A percentile compares a stretch with the other conserved stretches of the same genome.
These are phyloP conservation scores for Stephania japonica DNA, from an alignment of 164 flowering plant genomes.

Conservation along the genomic window DNA sequence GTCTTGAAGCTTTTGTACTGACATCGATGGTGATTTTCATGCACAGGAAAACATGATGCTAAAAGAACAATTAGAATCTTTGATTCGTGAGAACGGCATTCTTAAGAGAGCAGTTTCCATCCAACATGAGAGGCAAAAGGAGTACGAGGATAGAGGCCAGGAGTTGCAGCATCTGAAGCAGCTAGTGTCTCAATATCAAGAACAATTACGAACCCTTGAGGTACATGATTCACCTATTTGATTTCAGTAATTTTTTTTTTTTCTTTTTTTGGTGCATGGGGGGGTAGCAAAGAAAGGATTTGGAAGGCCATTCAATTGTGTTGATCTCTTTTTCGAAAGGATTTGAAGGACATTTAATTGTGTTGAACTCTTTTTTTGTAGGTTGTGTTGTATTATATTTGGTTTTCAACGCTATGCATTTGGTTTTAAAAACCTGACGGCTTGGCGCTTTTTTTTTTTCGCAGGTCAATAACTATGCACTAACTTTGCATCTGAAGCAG, in stretches of 20 bases:
- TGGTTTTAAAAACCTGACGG: slow-evolving; percentile 1
- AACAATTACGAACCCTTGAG: slow-evolving; percentile 74
- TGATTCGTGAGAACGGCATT: slow-evolving; percentile 57
- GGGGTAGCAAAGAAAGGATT: too few species aligned
- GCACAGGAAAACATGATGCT: slow-evolving; percentile 47
- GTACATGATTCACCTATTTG: slow-evolving; percentile 23
- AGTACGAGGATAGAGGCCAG: slow-evolving; percentile 43
- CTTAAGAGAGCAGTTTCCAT: slow-evolving; percentile 79
- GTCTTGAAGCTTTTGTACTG: slow-evolving; percentile 11
- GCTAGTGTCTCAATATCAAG: slow-evolving; percentile 71
- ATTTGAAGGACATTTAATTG: not conserved
- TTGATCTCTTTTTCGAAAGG: not conserved
- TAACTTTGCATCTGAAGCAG: slow-evolving; percentile 69
- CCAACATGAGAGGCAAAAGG: slow-evolving; percentile 78
- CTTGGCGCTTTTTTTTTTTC: not conserved
- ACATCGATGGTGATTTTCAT: not conserved
- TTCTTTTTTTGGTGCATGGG: too few species aligned
- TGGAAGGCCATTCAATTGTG: not conserved
- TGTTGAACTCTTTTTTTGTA: not conserved
- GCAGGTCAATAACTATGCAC: slow-evolving; percentile 75
- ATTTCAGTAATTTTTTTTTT: not conserved
- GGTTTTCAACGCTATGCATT: not conserved
- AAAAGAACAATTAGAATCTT: slow-evolving; percentile 56
- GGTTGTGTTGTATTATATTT: not conserved
- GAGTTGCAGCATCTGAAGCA: slow-evolving; percentile 75